Evolutionary conservation across 2,329 filamentous ascomycete species (phyloP).

Genomic region (Capronia americana): DNA sequence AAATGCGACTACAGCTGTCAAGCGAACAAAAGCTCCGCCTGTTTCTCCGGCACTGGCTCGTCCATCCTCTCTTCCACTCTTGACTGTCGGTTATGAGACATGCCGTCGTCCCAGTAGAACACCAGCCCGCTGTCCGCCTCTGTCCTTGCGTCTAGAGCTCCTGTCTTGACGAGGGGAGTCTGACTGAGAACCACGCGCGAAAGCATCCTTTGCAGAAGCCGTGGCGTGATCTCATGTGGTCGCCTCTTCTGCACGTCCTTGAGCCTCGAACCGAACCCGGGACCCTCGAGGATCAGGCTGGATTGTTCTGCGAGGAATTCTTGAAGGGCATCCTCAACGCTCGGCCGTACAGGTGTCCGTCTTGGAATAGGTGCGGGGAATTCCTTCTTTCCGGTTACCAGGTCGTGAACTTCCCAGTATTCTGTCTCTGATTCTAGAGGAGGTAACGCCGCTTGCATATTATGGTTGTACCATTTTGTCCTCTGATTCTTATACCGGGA

Average conservation of each 20-base stretch:
- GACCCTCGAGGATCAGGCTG: conserved; percentile 47
- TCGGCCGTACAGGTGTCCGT: conserved; percentile 35
- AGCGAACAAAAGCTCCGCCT: conserved; percentile 21
- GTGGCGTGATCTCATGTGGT: conserved; percentile 49
- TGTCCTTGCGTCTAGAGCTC: conserved; percentile 1
- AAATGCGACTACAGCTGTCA: neutral
- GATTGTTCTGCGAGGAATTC: conserved; percentile 37
- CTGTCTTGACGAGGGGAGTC: conserved; percentile 27
- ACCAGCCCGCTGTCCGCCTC: conserved; percentile 7
- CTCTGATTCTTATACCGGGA: conserved; percentile 47
- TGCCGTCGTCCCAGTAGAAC: conserved; percentile 30
- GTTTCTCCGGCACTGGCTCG: conserved; percentile 6
- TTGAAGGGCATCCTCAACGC: conserved; percentile 17
- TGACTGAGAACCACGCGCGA: conserved; percentile 31
- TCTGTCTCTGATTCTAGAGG: conserved; percentile 48
- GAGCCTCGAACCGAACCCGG: conserved; percentile 46
- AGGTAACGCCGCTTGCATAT: conserved; percentile 46
- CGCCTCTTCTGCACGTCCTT: conserved; percentile 44
- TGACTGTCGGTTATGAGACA: neutral
- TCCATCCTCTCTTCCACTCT: conserved; percentile 3
- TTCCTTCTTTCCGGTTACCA: conserved; percentile 40
- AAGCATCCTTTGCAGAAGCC: conserved; percentile 46
- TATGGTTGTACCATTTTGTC: conserved; percentile 47
- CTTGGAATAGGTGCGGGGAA: conserved; percentile 44
- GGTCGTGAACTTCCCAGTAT: conserved; percentile 44